A percentile compares a stretch with the other conserved stretches of the same genome.
These are phyloP conservation scores for Eucalyptus coolabah DNA, from an alignment of 345 rosid species.

Conservation along the genomic window DNA sequence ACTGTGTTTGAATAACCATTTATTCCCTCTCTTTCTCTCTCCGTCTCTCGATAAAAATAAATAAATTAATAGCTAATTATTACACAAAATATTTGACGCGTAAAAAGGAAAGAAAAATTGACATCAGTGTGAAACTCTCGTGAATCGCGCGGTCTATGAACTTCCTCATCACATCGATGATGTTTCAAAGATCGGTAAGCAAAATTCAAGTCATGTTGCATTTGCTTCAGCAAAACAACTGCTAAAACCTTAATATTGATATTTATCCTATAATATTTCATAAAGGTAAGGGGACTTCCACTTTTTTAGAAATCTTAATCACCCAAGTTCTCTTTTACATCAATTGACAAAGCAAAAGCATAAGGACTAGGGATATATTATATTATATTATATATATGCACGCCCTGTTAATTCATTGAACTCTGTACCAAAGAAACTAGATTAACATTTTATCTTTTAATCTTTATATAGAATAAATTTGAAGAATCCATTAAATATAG, in stretches of 20 bases:
- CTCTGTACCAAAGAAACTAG: neutral
- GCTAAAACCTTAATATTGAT: neutral
- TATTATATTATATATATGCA: accelerated
- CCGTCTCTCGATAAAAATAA: neutral
- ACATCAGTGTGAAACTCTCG: neutral
- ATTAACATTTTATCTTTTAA: neutral
- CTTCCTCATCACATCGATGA: neutral
- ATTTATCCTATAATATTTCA: neutral
- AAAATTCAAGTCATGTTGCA: neutral
- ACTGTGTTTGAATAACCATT: neutral
- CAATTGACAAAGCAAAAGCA: neutral
- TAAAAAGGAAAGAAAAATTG: neutral
- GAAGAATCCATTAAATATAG: neutral
- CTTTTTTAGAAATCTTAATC: neutral
- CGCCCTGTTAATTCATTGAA: no score
- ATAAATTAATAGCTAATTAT: accelerated
- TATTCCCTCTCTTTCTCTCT: neutral
- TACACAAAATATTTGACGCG: neutral
- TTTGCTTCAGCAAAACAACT: neutral
- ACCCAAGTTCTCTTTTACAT: neutral
- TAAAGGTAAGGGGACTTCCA: neutral
- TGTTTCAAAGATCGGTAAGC: neutral
- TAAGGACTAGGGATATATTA: neutral
- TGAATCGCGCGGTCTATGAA: neutral
- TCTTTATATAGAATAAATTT: neutral